phyloP scores from a whole-genome alignment of 2,329 filamentous ascomycete genomes.

The Beauveria caledonica region DNA sequence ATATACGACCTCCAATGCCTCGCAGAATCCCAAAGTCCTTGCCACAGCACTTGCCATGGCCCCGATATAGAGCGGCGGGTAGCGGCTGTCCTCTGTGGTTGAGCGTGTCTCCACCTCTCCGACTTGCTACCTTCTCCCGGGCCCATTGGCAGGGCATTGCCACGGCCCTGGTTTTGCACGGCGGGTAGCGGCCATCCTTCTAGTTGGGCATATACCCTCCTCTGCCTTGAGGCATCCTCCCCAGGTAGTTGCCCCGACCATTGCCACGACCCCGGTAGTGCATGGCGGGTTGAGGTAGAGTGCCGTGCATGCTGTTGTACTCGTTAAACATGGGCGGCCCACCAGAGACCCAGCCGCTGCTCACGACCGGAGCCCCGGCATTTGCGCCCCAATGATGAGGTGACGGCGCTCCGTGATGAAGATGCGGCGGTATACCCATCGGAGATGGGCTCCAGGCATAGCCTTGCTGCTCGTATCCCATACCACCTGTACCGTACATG shows the following conservation, averaged over 20 bases:
- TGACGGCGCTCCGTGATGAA: not conserved
- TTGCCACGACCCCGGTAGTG: constrained; percentile 1
- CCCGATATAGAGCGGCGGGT: too few relatives aligned
- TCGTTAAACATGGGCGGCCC: not conserved
- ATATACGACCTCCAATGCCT: too few relatives aligned
- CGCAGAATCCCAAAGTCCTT: too few relatives aligned
- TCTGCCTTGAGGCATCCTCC: not conserved
- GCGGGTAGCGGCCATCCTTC: not conserved
- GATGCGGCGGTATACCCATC: constrained; percentile 1
- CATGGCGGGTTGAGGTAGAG: not conserved
- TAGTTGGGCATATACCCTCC: constrained; percentile 1
- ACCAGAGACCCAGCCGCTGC: constrained; percentile 6
- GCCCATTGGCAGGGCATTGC: too few relatives aligned
- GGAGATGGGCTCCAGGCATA: constrained; percentile 1
- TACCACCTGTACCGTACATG: not conserved
- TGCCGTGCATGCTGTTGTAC: not conserved
- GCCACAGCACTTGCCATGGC: too few relatives aligned
- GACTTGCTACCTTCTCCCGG: not conserved
- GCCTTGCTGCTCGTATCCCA: constrained; percentile 3
- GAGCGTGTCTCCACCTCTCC: too few relatives aligned
- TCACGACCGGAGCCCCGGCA: not conserved
- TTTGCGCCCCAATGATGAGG: not conserved
- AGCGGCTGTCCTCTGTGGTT: too few relatives aligned
- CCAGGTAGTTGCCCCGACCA: not conserved
- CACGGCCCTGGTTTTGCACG: not conserved